These are phyloP conservation scores for Kodamaea suecica DNA, from an alignment of 1,139 yeast genomes.

Conservation along the genomic window DNA sequence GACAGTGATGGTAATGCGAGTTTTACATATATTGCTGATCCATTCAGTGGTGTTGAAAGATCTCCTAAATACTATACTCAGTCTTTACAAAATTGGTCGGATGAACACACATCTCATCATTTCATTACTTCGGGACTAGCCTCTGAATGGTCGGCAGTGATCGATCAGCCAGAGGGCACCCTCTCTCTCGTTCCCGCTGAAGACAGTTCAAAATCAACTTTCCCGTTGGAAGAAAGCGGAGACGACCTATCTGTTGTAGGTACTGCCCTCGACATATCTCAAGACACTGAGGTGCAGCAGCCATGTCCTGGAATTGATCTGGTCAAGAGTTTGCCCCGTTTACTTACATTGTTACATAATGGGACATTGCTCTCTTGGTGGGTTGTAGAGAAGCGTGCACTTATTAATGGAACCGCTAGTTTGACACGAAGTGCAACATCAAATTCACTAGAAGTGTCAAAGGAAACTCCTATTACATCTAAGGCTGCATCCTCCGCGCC, in stretches of 20 bases:
- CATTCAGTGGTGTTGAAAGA: slow-evolving; percentile 54
- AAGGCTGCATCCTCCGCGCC: too few relatives aligned
- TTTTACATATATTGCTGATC: slow-evolving; percentile 50
- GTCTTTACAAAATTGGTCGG: slow-evolving; percentile 41
- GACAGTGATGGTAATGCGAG: slow-evolving; percentile 10
- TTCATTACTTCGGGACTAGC: slow-evolving; percentile 61
- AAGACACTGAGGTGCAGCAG: slow-evolving; percentile 38
- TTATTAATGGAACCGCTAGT: slow-evolving; percentile 29
- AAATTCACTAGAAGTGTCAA: too few relatives aligned
- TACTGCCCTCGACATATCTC: slow-evolving; percentile 54
- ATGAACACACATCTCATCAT: slow-evolving; percentile 19
- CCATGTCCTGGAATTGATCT: slow-evolving; percentile 60
- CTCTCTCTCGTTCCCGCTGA: slow-evolving; percentile 44
- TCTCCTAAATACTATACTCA: slow-evolving; percentile 47
- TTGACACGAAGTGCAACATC: too few relatives aligned
- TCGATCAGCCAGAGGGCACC: slow-evolving; percentile 13
- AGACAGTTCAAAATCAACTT: slow-evolving; percentile 66
- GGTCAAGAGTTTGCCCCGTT: slow-evolving; percentile 54
- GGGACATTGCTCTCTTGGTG: slow-evolving; percentile 68
- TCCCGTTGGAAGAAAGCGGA: slow-evolving; percentile 64
- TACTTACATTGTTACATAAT: slow-evolving; percentile 59
- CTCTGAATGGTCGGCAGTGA: slow-evolving; percentile 33
- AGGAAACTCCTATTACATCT: too few relatives aligned
- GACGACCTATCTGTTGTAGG: slow-evolving; percentile 74
- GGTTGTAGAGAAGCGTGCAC: slow-evolving; percentile 50